Conservation (phyloP, 2,329 filamentous ascomycete genomes). For the Daldinia eschscholtzii region DNA sequence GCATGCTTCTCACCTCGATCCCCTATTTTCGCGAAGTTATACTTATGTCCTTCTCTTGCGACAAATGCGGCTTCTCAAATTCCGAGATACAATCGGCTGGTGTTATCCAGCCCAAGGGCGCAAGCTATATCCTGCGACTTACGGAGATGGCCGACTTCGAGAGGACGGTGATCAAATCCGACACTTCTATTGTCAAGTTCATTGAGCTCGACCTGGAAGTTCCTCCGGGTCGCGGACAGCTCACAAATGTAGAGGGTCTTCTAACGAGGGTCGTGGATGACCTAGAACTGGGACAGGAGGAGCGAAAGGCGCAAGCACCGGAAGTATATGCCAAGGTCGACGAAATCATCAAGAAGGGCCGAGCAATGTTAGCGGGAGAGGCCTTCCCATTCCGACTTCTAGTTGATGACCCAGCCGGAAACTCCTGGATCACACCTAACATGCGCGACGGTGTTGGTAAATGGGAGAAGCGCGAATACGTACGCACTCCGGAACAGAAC, state of each 20-base stretch:
- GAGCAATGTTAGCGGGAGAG: conserved; percentile 81
- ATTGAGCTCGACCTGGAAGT: conserved; percentile 95
- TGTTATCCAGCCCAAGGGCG: conserved; percentile 89
- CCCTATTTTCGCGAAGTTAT: conserved; percentile 98
- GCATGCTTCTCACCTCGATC: conserved; percentile 89
- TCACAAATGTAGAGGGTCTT: conserved; percentile 94
- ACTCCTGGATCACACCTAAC: conserved; percentile 95
- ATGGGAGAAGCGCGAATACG: conserved; percentile 87
- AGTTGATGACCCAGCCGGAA: conserved; percentile 91
- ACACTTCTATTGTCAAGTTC: conserved; percentile 86
- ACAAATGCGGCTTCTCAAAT: conserved; percentile 89
- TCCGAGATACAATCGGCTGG: conserved; percentile 95
- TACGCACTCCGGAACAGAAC: conserved; percentile 87
- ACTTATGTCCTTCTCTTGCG: conserved; percentile 95
- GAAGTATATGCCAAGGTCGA: conserved; percentile 84
- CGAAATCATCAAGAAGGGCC: conserved; percentile 78
- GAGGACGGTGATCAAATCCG: conserved; percentile 92
- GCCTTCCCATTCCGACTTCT: conserved; percentile 89
- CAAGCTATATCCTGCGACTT: conserved; percentile 84
- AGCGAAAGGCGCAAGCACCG: conserved; percentile 80
- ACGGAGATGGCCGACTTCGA: conserved; percentile 80
- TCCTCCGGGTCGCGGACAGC: conserved; percentile 87
- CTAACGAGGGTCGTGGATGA: conserved; percentile 83
- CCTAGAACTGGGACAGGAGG: conserved; percentile 83
- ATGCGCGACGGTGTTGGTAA: conserved; percentile 84